phyloP scores from a whole-genome alignment of 192 early-diverging fungal species.

The Coemansia sp. region DNA sequence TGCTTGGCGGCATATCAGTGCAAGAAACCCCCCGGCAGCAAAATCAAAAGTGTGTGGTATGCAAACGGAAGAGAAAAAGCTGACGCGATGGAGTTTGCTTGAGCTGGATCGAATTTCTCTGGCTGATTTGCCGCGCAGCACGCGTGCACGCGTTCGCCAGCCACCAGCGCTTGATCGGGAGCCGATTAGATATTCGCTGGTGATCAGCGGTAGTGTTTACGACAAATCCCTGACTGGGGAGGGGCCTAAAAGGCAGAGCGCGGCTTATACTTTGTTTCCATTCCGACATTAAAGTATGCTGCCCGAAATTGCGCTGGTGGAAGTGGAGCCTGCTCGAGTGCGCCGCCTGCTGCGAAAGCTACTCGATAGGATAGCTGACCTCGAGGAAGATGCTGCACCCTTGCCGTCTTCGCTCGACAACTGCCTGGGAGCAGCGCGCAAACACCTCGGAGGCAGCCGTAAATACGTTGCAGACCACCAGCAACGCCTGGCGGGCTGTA shows the following conservation, averaged over 20 bases:
- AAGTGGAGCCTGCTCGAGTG: slow-evolving; percentile 18
- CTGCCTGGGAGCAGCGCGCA: background rate
- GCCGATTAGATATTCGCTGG: no score
- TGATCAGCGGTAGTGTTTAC: no score
- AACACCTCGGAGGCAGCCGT: background rate
- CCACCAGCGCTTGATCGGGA: no score
- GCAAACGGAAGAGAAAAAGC: no score
- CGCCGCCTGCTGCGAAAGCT: slow-evolving; percentile 43
- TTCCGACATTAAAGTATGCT: slow-evolving; percentile 10
- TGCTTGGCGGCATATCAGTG: slow-evolving; percentile 4
- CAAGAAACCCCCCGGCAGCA: no score
- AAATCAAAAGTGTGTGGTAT: no score
- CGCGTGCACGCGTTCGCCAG: background rate
- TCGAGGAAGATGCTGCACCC: slow-evolving; percentile 13
- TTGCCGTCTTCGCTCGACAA: background rate
- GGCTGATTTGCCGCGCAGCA: background rate
- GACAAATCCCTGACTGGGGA: no score
- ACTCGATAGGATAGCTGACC: slow-evolving; percentile 34
- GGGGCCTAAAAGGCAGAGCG: no score
- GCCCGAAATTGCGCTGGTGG: slow-evolving; percentile 24
- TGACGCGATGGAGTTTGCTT: no score
- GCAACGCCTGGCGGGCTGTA: background rate
- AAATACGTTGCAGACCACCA: no score
- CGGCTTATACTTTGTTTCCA: background rate
- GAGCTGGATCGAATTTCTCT: no score